Conservation (phyloP, 1,284 basidiomycete genomes). For the Trametes versicolor region DNA sequence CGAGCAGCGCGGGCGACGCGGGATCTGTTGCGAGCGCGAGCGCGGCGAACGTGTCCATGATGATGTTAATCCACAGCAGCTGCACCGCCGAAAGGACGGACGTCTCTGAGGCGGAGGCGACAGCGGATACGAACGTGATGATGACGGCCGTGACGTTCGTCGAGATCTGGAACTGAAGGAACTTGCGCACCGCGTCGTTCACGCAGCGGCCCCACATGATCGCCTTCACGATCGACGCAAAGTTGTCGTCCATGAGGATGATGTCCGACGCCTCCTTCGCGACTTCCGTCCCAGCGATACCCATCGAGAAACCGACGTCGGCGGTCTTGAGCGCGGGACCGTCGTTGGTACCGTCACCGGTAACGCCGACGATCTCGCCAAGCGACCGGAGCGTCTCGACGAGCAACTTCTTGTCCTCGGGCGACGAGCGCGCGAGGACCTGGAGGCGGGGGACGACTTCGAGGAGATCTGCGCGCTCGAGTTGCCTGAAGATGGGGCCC, state of each 20-base stretch:
- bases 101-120: conserved; percentile 80
- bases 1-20: conserved; percentile 81
- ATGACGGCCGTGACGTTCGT: conserved; percentile 96
- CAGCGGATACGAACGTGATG: conserved; percentile 92
- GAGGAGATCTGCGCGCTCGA: conserved; percentile 63
- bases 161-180: conserved; percentile 97
- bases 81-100: conserved; percentile 95
- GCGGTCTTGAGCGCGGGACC: conserved; percentile 97
- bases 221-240: conserved; percentile 94
- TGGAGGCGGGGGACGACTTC: conserved; percentile 77
- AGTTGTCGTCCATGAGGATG: conserved; percentile 99
- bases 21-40: conserved; percentile 97
- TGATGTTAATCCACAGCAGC: conserved; percentile 96
- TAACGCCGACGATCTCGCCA: conserved; percentile 96
- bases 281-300: conserved; percentile 97
- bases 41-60: conserved; percentile 98
- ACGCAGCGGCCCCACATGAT: conserved; percentile 99
- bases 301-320: conserved; percentile 97
- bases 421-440: conserved; percentile 94
- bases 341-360: conserved; percentile 98
- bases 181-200: conserved; percentile 97
- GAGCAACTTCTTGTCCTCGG: conserved; percentile 95
- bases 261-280: conserved; percentile 99
- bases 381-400: conserved; percentile 90
- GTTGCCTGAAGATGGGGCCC: conserved; percentile 81